Conservation (phyloP, 2,329 filamentous ascomycete species). For the Aspergillus fischeri region DNA sequence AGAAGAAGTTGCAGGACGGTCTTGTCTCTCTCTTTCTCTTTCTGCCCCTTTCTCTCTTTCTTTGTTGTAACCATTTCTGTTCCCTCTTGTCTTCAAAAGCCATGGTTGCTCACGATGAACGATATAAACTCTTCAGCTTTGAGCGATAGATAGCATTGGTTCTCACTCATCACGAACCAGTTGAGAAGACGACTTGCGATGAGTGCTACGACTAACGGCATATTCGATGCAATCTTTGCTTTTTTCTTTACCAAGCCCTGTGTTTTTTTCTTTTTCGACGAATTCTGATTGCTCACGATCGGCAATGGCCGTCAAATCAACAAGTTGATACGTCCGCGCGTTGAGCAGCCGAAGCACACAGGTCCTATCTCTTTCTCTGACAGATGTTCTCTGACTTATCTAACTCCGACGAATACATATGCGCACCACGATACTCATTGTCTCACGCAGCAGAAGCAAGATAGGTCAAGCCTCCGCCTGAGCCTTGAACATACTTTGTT, state of each 20-base stretch:
- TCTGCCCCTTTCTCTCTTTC: neutral
- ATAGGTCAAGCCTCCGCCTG: neutral
- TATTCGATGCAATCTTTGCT: constrained; percentile 4
- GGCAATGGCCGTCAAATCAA: constrained; percentile 1
- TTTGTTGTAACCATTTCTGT: neutral
- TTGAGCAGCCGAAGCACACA: constrained; percentile 9
- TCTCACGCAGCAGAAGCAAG: neutral
- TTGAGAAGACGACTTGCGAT: constrained; percentile 16
- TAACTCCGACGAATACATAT: constrained; percentile 1
- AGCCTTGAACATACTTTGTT: neutral
- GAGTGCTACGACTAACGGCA: constrained; percentile 12
- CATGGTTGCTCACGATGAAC: constrained; percentile 17
- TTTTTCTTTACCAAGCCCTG: neutral
- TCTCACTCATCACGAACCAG: constrained; percentile 13
- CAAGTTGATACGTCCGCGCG: constrained; percentile 3
- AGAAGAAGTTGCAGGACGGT: neutral
- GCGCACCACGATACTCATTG: neutral
- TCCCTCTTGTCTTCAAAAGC: neutral
- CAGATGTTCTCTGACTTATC: constrained; percentile 9
- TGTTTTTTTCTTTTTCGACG: constrained; percentile 1
- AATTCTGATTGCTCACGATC: constrained; percentile 11
- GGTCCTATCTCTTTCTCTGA: constrained; percentile 6
- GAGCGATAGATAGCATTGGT: constrained; percentile 31
- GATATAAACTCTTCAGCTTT: constrained; percentile 21
- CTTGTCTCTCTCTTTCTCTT: neutral